phyloP scores from a whole-genome alignment of 2,329 filamentous ascomycete genomes.

The Alternaria consortialis region DNA sequence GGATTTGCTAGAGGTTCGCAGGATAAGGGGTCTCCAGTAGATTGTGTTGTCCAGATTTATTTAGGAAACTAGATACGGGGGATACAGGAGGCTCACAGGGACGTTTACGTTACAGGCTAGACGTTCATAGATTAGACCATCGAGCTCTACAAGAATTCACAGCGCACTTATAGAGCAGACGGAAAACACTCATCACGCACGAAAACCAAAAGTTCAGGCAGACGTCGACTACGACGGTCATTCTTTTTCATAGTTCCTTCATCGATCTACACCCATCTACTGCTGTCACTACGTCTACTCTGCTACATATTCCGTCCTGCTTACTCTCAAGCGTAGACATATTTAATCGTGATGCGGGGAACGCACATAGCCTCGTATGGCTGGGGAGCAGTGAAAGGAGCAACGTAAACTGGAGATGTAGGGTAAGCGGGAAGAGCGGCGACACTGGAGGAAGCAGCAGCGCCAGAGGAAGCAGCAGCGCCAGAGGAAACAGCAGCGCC shows the following conservation, averaged over 20 bases:
- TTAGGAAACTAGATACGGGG: conserved; percentile 10
- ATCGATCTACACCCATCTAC: conserved; percentile 28
- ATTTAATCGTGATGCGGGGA: conserved; percentile 27
- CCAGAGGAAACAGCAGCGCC: not conserved
- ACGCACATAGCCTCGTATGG: conserved; percentile 26
- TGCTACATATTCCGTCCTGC: conserved; percentile 27
- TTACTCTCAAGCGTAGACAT: conserved; percentile 31
- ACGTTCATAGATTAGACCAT: conserved; percentile 14
- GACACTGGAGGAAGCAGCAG: conserved; percentile 11
- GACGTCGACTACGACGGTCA: conserved; percentile 23
- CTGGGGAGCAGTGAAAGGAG: conserved; percentile 29
- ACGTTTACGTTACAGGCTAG: conserved; percentile 16
- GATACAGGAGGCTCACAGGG: conserved; percentile 11
- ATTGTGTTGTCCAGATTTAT: conserved; percentile 19
- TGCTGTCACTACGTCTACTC: conserved; percentile 29
- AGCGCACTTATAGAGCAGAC: conserved; percentile 26
- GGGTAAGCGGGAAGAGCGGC: conserved; percentile 29
- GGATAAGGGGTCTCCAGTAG: conserved; percentile 10
- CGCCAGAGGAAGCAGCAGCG: conserved; percentile 7
- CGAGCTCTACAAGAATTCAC: conserved; percentile 22
- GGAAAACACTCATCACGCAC: conserved; percentile 29
- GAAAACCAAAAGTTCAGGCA: conserved; percentile 27
- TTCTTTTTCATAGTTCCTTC: conserved; percentile 25
- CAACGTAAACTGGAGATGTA: conserved; percentile 31
- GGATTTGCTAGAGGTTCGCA: conserved; percentile 12